Percentiles rank a stretch among this genome's conserved stretches.
These are phyloP conservation scores for Schizophyllum amplum DNA, from an alignment of 1,284 basidiomycete genomes.

Conservation along the genomic window DNA sequence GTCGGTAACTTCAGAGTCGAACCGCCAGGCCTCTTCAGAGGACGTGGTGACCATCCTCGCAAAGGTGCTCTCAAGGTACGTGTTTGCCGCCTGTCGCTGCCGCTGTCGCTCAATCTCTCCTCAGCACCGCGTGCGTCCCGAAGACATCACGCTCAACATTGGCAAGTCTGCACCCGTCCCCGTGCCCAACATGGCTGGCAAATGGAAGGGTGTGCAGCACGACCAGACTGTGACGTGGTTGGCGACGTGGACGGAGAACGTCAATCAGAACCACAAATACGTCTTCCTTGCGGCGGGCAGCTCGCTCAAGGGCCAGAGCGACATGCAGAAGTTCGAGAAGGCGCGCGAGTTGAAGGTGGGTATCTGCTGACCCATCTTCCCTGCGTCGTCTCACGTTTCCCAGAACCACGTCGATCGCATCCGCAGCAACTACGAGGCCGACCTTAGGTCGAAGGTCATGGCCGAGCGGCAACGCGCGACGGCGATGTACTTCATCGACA, in stretches of 20 bases:
- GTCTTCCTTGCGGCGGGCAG: constrained; percentile 93
- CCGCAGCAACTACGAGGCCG: constrained; percentile 77
- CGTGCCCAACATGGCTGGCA: constrained; percentile 79
- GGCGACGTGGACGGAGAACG: constrained; percentile 95
- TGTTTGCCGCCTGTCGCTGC: constrained; percentile 4
- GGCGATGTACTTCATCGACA: constrained; percentile 96
- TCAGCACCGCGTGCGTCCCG: constrained; percentile 80
- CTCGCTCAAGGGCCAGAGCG: constrained; percentile 93
- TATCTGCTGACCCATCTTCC: not conserved
- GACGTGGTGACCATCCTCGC: constrained; percentile 97
- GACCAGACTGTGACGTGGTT: constrained; percentile 97
- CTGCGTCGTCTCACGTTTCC: not conserved
- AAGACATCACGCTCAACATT: constrained; percentile 94
- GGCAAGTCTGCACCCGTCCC: constrained; percentile 69
- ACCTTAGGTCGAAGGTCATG: constrained; percentile 86
- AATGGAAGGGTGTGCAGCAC: constrained; percentile 82
- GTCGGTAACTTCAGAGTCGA: constrained; percentile 98
- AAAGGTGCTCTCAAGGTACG: constrained; percentile 91
- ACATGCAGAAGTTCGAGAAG: constrained; percentile 95
- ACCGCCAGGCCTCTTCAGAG: constrained; percentile 95
- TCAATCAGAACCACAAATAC: constrained; percentile 90
- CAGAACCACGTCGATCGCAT: constrained; percentile 88
- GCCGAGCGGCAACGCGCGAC: constrained; percentile 90
- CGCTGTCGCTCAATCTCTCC: constrained; percentile 5
- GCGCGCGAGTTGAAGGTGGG: constrained; percentile 86